Conservation (phyloP, 108 stramenopile genomes). For the Nitzschia palea region DNA sequence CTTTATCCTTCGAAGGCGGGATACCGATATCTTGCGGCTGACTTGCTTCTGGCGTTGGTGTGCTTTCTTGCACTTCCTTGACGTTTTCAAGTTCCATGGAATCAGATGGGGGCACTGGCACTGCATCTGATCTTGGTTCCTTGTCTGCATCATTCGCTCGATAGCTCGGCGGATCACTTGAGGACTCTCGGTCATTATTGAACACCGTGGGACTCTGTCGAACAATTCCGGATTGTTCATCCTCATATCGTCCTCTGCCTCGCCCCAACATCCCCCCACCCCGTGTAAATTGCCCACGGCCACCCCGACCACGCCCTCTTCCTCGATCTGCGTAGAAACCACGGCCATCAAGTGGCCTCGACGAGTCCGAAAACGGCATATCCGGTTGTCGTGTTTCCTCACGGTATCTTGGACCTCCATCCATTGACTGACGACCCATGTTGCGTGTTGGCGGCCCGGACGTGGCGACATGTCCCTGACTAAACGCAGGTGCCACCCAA, state of each 20-base stretch:
- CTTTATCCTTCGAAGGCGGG: not conserved
- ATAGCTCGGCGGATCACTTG: too few relatives aligned
- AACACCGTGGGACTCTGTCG: too few relatives aligned
- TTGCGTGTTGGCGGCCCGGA: not conserved
- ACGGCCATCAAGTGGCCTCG: not conserved
- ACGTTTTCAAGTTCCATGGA: not conserved
- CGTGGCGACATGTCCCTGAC: not conserved
- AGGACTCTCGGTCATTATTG: too few relatives aligned
- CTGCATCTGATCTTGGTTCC: too few relatives aligned
- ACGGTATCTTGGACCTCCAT: not conserved
- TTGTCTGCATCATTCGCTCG: too few relatives aligned
- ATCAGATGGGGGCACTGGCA: too few relatives aligned
- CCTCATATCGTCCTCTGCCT: slow-evolving; percentile 16
- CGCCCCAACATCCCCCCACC: slow-evolving; percentile 8
- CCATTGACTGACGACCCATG: not conserved
- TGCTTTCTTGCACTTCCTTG: not conserved
- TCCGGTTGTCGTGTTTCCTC: not conserved
- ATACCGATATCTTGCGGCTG: not conserved
- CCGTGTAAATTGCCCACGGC: slow-evolving; percentile 7
- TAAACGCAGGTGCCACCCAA: not conserved
- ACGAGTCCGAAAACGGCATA: slow-evolving; percentile 4
- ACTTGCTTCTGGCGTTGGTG: not conserved
- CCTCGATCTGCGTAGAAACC: slow-evolving; percentile 8
- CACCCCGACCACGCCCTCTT: slow-evolving; percentile 15
- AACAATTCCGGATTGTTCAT: slow-evolving; percentile 1